Percentiles rank a stretch among this genome's conserved stretches.
Evolutionary conservation across 148 eudicot species (phyloP).

Genomic region (Bassia scoparia): DNA sequence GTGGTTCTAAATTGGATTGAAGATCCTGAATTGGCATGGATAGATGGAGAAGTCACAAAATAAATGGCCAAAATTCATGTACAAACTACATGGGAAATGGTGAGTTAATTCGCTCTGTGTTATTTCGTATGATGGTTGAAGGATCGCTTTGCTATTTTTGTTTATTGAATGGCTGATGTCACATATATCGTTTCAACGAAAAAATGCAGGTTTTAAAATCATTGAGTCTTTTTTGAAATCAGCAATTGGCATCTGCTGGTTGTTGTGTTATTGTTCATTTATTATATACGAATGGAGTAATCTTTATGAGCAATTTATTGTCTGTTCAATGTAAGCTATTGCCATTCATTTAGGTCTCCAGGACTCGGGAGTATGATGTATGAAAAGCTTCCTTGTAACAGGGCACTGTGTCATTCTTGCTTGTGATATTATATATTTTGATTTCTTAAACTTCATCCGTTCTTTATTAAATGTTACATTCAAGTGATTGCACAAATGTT

Average conservation of each 20-base stretch:
- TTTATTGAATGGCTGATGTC: neutral
- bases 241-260: neutral
- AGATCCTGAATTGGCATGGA: conserved; percentile 84
- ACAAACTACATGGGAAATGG: conserved; percentile 64
- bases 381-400: neutral
- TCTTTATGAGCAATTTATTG: neutral
- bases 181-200: neutral
- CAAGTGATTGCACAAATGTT: no score
- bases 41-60: conserved; percentile 78
- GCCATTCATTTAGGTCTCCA: neutral
- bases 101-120: conserved; percentile 34
- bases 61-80: conserved; percentile 80
- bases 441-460: no score
- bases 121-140: neutral
- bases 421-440: neutral
- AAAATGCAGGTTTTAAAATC: neutral
- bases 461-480: no score
- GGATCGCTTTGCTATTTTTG: neutral
- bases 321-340: no score
- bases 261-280: neutral
- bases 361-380: neutral
- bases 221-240: neutral
- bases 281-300: neutral
- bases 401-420: neutral
- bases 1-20: conserved; percentile 97